Percentiles rank a stretch among this genome's conserved stretches.
phyloP scores from a whole-genome alignment of 2,329 filamentous ascomycete species.

The Chaetomiaceae sp. region DNA sequence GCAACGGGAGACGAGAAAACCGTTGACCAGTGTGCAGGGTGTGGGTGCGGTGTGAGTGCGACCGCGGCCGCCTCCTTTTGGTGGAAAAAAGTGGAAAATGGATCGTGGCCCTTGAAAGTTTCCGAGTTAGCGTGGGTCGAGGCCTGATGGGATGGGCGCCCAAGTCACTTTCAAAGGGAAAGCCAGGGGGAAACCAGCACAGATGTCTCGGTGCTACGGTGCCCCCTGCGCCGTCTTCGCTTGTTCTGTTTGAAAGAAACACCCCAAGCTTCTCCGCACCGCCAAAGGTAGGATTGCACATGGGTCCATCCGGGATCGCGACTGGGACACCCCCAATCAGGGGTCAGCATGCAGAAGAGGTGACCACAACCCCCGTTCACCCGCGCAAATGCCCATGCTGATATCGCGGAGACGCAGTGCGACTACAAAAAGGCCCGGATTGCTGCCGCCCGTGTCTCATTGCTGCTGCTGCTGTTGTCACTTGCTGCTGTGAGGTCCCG shows the following conservation, averaged over 20 bases:
- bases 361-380: slow-evolving; percentile 5
- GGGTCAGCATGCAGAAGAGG: not conserved
- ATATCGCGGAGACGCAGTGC: slow-evolving; percentile 14
- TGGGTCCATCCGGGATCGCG: slow-evolving; percentile 13
- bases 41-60: no score
- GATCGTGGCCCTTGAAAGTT: not conserved
- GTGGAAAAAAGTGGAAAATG: slow-evolving; percentile 18
- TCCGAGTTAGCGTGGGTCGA: slow-evolving; percentile 4
- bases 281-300: slow-evolving; percentile 6
- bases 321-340: slow-evolving; percentile 16
- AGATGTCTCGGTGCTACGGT: no score
- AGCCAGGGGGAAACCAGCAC: not conserved
- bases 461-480: no score
- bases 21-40: slow-evolving; percentile 12
- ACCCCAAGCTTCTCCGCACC: slow-evolving; percentile 14
- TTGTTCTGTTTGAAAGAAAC: slow-evolving; percentile 3
- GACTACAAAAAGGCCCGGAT: slow-evolving; percentile 21
- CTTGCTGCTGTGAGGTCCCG: no score
- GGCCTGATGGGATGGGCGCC: not conserved
- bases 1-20: slow-evolving; percentile 8
- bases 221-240: not conserved
- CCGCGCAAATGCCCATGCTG: slow-evolving; percentile 10
- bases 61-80: slow-evolving; percentile 13
- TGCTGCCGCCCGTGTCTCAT: slow-evolving; percentile 12
- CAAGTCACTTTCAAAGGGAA: slow-evolving; percentile 1